Evolutionary conservation across 352 stramenopile species (phyloP), one percentile per base, ranked within the genome.

Genomic region (Globisporangium paroecandrum): DNA sequence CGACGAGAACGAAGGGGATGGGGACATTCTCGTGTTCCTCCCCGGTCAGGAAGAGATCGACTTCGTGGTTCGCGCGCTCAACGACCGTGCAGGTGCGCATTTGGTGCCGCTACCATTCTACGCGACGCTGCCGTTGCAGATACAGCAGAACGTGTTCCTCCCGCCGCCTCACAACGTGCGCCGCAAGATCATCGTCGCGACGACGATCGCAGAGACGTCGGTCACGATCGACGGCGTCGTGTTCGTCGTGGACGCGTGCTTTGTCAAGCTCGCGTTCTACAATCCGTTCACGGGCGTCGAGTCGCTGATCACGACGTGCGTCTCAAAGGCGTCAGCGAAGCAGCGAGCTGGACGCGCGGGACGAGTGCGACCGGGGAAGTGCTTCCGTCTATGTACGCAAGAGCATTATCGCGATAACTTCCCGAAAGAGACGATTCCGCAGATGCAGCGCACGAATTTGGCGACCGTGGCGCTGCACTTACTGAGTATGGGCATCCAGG

Each of bases 211-310:
- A 18, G 93, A 98, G 77, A 98, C 95, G 18, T 99, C 94, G 0
- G 95, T 99, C 62, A 99, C 98, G 2, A 99, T 99, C 68, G 93
- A 97, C 27, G 97, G 98, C 55, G 95, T 98, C 8, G 80, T 91
- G 10, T 94, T 92, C 60, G 83, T 94, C 32, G 74, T 93, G 3
- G 85, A 94, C 47, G 76, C 74, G 54, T 90, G 84, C 69, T 93
- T 96, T 49, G 82, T 81, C 27, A 95, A 97, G 68, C 77, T 95
- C 34, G 85, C 90, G 29, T 90, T 90, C 59, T 97, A 85, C 69
- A 93, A 96, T 38, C 85, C 91, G 20, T 69, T 89, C 13, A 91
- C 82, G 13, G 88, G 86, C 12, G 80, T 97, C 34, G 88, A 97
- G 59, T 78, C 86, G 9, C 68, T 98, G 8, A 64, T 94, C 25